Conservation (phyloP, 1,139 yeast species). For the Saccharomyces pastorianus region DNA sequence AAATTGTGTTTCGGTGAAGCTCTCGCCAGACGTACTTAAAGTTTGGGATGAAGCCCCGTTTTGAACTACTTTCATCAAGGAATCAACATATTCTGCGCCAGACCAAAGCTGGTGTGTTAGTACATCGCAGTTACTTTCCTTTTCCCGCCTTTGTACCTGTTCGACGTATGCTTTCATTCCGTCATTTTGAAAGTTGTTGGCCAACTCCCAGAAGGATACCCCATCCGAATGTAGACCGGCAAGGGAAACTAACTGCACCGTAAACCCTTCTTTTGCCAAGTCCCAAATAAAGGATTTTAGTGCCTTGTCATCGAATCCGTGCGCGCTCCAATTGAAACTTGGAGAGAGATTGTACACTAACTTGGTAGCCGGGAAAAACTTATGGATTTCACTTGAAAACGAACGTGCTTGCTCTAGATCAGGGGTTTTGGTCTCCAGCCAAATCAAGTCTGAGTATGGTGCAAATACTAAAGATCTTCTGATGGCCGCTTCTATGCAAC, state of each 20-base stretch:
- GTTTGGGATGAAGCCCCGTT: slow-evolving; percentile 41
- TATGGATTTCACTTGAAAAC: slow-evolving; percentile 42
- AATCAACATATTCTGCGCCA: slow-evolving; percentile 47
- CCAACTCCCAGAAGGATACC: slow-evolving; percentile 42
- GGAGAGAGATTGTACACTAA: slow-evolving; percentile 53
- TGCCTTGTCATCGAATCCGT: slow-evolving; percentile 43
- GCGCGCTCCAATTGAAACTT: slow-evolving; percentile 50
- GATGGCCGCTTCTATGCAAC: slow-evolving; percentile 47
- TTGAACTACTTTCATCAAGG: slow-evolving; percentile 39
- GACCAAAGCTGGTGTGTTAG: slow-evolving; percentile 56
- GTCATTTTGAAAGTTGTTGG: slow-evolving; percentile 38
- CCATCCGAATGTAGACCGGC: slow-evolving; percentile 51
- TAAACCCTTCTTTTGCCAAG: slow-evolving; percentile 47
- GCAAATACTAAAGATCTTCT: slow-evolving; percentile 46
- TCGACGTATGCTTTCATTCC: slow-evolving; percentile 55
- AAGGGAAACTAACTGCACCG: slow-evolving; percentile 45
- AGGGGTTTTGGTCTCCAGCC: slow-evolving; percentile 55
- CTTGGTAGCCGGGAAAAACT: slow-evolving; percentile 44
- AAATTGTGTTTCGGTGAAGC: slow-evolving; percentile 40
- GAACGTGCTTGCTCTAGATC: slow-evolving; percentile 43
- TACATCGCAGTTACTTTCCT: slow-evolving; percentile 41
- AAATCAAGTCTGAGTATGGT: slow-evolving; percentile 49
- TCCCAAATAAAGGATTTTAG: slow-evolving; percentile 46
- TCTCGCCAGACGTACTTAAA: slow-evolving; percentile 38
- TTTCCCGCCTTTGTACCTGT: slow-evolving; percentile 42